Evolutionary conservation across 352 stramenopile species (phyloP), one percentile per base, ranked within the genome.

Genomic region (Pythium plurisporium): DNA sequence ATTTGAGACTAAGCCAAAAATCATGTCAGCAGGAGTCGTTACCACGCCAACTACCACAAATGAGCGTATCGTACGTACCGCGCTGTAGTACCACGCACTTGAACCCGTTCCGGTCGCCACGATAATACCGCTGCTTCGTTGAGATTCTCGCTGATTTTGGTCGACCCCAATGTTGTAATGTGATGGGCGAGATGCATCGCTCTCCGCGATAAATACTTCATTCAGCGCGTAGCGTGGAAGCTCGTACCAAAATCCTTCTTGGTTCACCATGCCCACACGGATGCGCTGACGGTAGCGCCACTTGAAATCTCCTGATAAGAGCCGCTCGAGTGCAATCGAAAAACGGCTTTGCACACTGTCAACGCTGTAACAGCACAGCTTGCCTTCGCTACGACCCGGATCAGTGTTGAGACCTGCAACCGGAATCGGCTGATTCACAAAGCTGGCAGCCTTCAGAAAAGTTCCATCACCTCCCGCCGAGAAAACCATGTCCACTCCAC

Each of bases 151-250:
- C 55, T 95, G 84, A 54, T 94, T 78, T 60, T 95, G 83, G 56
- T 95, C 86, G 19, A 94, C 83, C 42, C 86, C 86, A 43, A 95
- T 93, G 48, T 94, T 91, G 74, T 95, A 93, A 59, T 91, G 80
- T 38, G 83, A 92, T 33, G 86, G 86, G 1, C 84, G 83, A 25
- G 83, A 93, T 30, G 86, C 80, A 30, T 95, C 86, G 22, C 79
- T 85, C 65, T 95, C 86, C 9, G 86, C 86, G 55, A 95, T 94
- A 55, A 95, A 95, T 37, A 95, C 84, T 74, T 95, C 86, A 56
- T 95, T 95, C 26, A 95, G 67, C 27, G 86, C 86, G 48, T 88
- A 95, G 12, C 81, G 84, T 34, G 84, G 83, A 17, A 95, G 60
- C 38, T 95, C 83, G 37, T 92, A 89, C 80, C 86, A 93, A 62